A percentile compares a stretch with the other conserved stretches of the same genome.
Evolutionary conservation across 345 rosid genomes (phyloP).

Genomic region (Heritiera littoralis): DNA sequence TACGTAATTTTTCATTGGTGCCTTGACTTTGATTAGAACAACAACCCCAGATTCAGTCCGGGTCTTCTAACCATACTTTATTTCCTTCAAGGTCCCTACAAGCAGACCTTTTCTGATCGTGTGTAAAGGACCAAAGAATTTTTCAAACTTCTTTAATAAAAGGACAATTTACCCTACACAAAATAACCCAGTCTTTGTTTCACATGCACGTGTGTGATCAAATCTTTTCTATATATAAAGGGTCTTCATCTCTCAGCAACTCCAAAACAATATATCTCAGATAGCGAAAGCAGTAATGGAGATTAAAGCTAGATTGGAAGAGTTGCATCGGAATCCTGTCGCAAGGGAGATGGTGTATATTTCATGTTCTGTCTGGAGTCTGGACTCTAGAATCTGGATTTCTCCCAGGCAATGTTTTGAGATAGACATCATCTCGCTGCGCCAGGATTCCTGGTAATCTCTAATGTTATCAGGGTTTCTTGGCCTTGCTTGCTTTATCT

Average conservation of each 20-base stretch:
- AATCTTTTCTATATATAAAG: not conserved
- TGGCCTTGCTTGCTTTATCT: not conserved
- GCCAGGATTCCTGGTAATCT: constrained; percentile 9
- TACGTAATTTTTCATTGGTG: not conserved
- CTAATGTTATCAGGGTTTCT: constrained; percentile 2
- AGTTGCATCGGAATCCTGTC: constrained; percentile 13
- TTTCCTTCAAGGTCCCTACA: not conserved
- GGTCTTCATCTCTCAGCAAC: not conserved
- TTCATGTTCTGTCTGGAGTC: not conserved
- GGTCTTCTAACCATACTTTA: not conserved
- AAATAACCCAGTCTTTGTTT: not conserved
- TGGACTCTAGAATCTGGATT: not conserved
- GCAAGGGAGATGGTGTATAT: constrained; percentile 21
- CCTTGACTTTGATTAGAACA: not conserved
- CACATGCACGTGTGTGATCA: not conserved
- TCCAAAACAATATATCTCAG: not conserved
- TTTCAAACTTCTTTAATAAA: not conserved
- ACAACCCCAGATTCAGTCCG: not conserved
- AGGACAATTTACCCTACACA: not conserved
- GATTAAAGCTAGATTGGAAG: not conserved
- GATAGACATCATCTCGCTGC: constrained; percentile 1
- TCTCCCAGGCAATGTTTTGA: not conserved
- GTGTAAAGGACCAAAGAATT: not conserved
- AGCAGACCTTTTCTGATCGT: not conserved
- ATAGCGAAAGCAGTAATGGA: not conserved